A percentile compares a stretch with the other conserved stretches of the same genome.
These are phyloP conservation scores for Melampsora allii-populina DNA, from an alignment of 1,284 basidiomycete species.

Conservation along the genomic window DNA sequence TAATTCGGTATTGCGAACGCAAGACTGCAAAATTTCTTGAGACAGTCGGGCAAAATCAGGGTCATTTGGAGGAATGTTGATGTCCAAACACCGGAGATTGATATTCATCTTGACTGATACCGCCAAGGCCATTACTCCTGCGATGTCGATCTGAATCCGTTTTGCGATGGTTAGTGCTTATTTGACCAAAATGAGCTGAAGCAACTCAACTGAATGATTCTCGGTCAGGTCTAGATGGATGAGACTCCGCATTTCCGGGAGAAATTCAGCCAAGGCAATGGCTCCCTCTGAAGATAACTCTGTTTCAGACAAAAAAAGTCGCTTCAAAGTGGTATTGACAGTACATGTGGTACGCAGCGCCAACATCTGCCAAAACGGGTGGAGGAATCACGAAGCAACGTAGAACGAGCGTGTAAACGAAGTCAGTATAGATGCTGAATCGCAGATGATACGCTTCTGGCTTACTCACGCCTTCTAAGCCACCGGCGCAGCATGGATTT, in stretches of 20 bases:
- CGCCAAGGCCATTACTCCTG: constrained; percentile 85
- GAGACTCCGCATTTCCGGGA: constrained; percentile 80
- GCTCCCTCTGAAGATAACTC: constrained; percentile 77
- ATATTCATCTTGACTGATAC: constrained; percentile 77
- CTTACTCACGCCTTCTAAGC: constrained; percentile 71
- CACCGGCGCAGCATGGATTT: constrained; percentile 88
- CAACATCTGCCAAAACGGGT: constrained; percentile 62
- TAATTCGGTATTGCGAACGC: constrained; percentile 81
- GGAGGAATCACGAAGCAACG: constrained; percentile 40
- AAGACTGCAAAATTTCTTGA: constrained; percentile 58
- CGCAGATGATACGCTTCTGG: background rate
- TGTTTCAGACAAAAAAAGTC: constrained; percentile 84
- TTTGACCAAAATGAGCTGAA: constrained; percentile 3
- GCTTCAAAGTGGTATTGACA: constrained; percentile 83
- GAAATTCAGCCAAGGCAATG: constrained; percentile 91
- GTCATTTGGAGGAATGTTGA: constrained; percentile 84
- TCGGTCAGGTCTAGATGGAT: constrained; percentile 66
- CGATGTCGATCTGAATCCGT: constrained; percentile 64
- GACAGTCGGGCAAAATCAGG: constrained; percentile 70
- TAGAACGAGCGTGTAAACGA: background rate
- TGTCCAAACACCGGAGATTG: constrained; percentile 82
- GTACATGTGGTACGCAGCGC: constrained; percentile 87
- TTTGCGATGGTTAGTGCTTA: background rate
- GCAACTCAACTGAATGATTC: constrained; percentile 47
- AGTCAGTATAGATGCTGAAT: background rate